Conservation (phyloP, 352 stramenopile species). For the Plasmopara halstedii region DNA sequence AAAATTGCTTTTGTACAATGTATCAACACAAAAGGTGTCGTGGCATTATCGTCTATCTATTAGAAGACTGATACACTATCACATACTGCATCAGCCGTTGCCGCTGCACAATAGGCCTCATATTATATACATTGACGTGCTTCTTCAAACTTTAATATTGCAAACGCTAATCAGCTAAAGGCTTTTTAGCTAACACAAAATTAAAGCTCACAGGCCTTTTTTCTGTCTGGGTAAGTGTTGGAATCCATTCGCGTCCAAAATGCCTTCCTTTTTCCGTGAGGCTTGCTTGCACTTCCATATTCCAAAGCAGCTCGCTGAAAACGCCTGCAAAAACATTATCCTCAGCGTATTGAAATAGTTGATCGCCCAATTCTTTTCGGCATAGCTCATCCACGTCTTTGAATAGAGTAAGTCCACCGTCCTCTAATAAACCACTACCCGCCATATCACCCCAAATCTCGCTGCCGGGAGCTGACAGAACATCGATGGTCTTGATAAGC, state of each 20-base stretch:
- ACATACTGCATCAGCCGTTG: no score
- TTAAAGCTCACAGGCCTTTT: constrained; percentile 14
- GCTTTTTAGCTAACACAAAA: constrained; percentile 24
- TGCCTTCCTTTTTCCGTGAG: constrained; percentile 19
- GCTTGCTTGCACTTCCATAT: constrained; percentile 27
- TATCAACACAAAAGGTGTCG: no score
- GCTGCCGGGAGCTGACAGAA: constrained; percentile 35
- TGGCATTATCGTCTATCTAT: no score
- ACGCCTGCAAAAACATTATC: constrained; percentile 37
- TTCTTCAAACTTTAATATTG: constrained; percentile 14
- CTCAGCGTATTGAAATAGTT: constrained; percentile 38
- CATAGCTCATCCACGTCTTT: constrained; percentile 32
- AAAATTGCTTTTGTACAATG: no score
- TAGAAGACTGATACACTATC: no score
- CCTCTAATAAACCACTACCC: constrained; percentile 14
- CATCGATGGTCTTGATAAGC: constrained; percentile 44
- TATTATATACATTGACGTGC: constrained; percentile 25
- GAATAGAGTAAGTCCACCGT: constrained; percentile 14
- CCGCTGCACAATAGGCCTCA: neutral
- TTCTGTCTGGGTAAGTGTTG: constrained; percentile 6
- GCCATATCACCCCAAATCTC: constrained; percentile 44
- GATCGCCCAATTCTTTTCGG: constrained; percentile 31
- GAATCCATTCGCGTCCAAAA: constrained; percentile 39
- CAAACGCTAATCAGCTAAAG: constrained; percentile 3
- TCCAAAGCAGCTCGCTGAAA: constrained; percentile 35